Conservation (phyloP, 495 filamentous ascomycete species). For the Bacidia rubella region DNA sequence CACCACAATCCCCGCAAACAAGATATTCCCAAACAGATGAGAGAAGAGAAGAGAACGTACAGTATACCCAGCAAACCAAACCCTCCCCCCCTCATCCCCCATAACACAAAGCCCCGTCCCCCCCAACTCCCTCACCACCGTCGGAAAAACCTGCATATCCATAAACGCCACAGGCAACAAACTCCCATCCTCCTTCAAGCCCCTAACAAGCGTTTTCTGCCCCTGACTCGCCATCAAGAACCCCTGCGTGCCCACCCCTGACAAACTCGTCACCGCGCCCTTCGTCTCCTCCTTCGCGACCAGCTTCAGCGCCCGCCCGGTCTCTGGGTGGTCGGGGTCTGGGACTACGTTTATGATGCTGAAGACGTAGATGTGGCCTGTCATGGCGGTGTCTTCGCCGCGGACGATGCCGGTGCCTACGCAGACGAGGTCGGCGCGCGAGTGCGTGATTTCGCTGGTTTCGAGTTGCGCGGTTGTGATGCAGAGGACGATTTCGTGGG, state of each 20-base stretch:
- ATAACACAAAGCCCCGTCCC: conserved; percentile 73
- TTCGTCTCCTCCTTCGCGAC: conserved; percentile 81
- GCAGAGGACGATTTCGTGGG: conserved; percentile 62
- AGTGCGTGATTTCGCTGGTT: conserved; percentile 76
- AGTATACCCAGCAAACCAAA: conserved; percentile 90
- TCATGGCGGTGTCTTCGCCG: conserved; percentile 77
- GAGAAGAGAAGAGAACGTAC: conserved; percentile 36
- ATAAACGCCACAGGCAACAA: conserved; percentile 92
- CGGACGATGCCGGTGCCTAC: conserved; percentile 73
- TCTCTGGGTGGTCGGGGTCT: conserved; percentile 73
- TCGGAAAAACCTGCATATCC: conserved; percentile 91
- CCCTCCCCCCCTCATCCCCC: conserved; percentile 68
- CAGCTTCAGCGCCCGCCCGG: conserved; percentile 69
- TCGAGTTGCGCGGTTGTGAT: conserved; percentile 77
- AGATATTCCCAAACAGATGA: background rate
- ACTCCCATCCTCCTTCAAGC: conserved; percentile 85
- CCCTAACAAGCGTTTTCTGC: conserved; percentile 92
- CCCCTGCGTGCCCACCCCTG: conserved; percentile 79
- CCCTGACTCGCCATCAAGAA: conserved; percentile 86
- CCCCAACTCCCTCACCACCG: conserved; percentile 61
- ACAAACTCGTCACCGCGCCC: conserved; percentile 82
- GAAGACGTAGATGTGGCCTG: conserved; percentile 82
- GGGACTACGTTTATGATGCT: conserved; percentile 85
- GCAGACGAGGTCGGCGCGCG: conserved; percentile 63
- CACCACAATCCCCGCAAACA: background rate